Evolutionary conservation across 176 grass and related monocot species (phyloP).

Genomic region (Saccharum officinarum): DNA sequence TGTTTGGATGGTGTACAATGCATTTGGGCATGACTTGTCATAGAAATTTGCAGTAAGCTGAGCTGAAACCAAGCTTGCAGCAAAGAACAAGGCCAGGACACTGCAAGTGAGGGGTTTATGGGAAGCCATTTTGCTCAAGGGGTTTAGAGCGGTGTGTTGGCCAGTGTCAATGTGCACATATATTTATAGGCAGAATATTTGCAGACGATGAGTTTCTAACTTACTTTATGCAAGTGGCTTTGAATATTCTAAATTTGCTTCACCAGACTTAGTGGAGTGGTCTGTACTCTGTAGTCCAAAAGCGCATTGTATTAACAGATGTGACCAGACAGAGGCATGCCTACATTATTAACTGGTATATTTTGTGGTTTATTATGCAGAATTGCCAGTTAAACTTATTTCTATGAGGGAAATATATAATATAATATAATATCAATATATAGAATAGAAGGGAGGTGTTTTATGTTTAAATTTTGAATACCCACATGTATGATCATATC

Average conservation of each 20-base stretch:
- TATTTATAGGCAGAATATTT: slow-evolving; percentile 48
- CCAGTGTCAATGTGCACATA: background rate
- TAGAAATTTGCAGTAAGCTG: slow-evolving; percentile 61
- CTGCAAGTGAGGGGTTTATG: background rate
- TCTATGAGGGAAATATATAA: background rate
- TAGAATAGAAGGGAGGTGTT: no score
- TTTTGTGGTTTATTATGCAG: background rate
- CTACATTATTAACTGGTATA: background rate
- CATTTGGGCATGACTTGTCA: slow-evolving; percentile 52
- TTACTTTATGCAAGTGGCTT: slow-evolving; percentile 3
- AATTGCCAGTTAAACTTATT: background rate
- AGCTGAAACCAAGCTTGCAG: slow-evolving; percentile 34
- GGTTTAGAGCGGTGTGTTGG: background rate
- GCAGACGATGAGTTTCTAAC: background rate
- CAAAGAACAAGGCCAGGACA: slow-evolving; percentile 28
- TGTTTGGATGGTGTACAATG: slow-evolving; percentile 43
- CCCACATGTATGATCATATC: no score
- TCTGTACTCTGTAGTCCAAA: background rate
- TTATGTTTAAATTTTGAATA: no score
- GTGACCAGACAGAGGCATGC: background rate
- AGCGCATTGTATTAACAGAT: background rate
- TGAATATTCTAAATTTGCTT: slow-evolving; percentile 23
- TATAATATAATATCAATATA: background rate
- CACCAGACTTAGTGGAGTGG: slow-evolving; percentile 4
- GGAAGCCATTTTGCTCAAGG: background rate